phyloP scores from a whole-genome alignment of 208 protist species.

The Leishmania major region DNA sequence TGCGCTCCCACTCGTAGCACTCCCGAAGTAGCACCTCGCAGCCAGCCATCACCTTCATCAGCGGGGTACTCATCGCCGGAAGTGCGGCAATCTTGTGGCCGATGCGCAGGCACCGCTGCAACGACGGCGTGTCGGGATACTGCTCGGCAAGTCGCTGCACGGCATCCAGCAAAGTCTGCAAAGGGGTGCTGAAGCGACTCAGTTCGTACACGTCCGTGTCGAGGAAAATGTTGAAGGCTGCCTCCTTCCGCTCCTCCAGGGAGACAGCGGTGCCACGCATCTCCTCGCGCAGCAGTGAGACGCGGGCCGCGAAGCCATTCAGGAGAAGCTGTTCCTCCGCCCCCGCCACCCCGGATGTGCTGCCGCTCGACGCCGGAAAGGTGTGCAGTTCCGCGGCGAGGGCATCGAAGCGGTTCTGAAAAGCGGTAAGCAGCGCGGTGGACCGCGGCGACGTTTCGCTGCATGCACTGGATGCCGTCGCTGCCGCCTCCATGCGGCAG shows the following conservation, averaged over 20 bases:
- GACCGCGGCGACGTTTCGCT: slow-evolving; percentile 7
- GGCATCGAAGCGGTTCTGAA: slow-evolving; percentile 69
- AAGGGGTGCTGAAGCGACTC: slow-evolving; percentile 55
- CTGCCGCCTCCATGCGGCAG: slow-evolving; percentile 25
- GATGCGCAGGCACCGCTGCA: slow-evolving; percentile 87
- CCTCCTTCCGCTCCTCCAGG: slow-evolving; percentile 53
- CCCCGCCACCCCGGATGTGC: background rate
- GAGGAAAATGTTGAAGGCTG: slow-evolving; percentile 91
- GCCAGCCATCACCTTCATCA: slow-evolving; percentile 95
- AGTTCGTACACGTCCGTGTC: slow-evolving; percentile 90
- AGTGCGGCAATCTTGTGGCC: slow-evolving; percentile 86
- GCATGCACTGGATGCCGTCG: background rate
- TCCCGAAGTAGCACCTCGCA: slow-evolving; percentile 95
- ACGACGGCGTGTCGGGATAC: slow-evolving; percentile 93
- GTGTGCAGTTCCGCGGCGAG: slow-evolving; percentile 57
- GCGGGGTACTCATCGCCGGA: slow-evolving; percentile 80
- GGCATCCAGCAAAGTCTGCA: slow-evolving; percentile 63
- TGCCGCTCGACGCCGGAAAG: slow-evolving; percentile 8
- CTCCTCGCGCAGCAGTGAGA: slow-evolving; percentile 44
- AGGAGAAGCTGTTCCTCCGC: slow-evolving; percentile 70
- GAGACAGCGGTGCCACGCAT: slow-evolving; percentile 26
- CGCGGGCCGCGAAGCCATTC: slow-evolving; percentile 76
- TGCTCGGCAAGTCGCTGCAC: slow-evolving; percentile 69
- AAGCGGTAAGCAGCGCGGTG: slow-evolving; percentile 40
- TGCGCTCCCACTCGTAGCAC: slow-evolving; percentile 97